Conservation (phyloP, 257 asterid genomes). For the Jasminum sambac region DNA sequence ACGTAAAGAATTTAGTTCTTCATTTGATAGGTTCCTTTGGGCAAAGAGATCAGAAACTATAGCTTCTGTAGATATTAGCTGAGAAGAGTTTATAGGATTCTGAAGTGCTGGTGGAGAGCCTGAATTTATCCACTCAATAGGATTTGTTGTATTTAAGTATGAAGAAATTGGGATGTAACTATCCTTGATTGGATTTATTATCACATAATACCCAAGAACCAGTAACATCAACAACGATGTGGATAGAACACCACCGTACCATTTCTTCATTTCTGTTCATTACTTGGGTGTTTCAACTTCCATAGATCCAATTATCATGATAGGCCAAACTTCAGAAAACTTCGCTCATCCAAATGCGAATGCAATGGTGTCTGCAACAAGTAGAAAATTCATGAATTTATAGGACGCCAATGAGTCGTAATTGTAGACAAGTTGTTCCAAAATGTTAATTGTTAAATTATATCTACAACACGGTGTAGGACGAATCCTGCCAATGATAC, state of each 20-base stretch:
- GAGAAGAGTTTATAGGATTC: slow-evolving; percentile 51
- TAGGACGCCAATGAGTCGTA: neutral
- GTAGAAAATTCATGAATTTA: neutral
- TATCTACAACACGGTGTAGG: neutral
- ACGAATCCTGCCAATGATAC: neutral
- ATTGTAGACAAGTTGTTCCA: neutral
- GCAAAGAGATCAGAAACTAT: slow-evolving; percentile 50
- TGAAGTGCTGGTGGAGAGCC: slow-evolving; percentile 55
- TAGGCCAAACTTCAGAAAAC: slow-evolving; percentile 28
- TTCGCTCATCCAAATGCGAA: slow-evolving; percentile 15
- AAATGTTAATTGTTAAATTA: neutral
- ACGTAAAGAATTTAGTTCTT: slow-evolving; percentile 58
- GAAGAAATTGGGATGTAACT: slow-evolving; percentile 46
- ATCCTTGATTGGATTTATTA: slow-evolving; percentile 63
- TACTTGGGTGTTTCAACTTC: slow-evolving; percentile 32
- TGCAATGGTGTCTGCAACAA: slow-evolving; percentile 35
- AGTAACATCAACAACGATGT: slow-evolving; percentile 69
- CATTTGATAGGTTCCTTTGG: slow-evolving; percentile 51
- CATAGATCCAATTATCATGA: slow-evolving; percentile 22
- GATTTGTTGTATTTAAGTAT: slow-evolving; percentile 62
- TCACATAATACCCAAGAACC: slow-evolving; percentile 57
- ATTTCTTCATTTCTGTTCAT: slow-evolving; percentile 83
- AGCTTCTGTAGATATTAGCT: slow-evolving; percentile 55
- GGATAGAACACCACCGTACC: slow-evolving; percentile 65
- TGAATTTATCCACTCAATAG: slow-evolving; percentile 81